Conservation (phyloP, 257 asterid species). For the Solanum appendiculatum region DNA sequence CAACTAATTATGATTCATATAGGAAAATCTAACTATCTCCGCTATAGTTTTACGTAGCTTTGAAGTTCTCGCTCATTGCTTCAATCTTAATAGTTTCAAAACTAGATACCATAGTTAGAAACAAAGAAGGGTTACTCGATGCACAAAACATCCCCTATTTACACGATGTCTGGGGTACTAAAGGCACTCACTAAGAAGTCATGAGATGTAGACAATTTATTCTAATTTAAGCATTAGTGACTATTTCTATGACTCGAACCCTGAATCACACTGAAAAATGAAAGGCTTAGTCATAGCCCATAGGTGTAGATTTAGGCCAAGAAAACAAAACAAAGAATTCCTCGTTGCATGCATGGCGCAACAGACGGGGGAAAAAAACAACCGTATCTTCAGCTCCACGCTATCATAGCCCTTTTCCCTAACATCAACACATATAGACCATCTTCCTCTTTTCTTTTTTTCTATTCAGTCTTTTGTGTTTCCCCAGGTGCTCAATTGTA, state of each 20-base stretch:
- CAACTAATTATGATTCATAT: background rate
- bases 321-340: constrained; percentile 12
- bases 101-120: background rate
- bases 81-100: too few species aligned
- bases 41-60: background rate
- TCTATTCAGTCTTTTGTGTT: constrained; percentile 17
- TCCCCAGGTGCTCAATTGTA: constrained; percentile 16
- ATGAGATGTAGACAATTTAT: background rate
- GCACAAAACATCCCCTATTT: too few species aligned
- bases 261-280: background rate
- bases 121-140: too few species aligned
- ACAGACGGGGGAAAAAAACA: constrained; percentile 41
- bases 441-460: constrained; percentile 7
- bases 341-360: constrained; percentile 70
- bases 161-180: too few species aligned
- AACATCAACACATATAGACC: constrained; percentile 8
- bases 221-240: background rate
- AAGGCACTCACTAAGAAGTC: too few species aligned
- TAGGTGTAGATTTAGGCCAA: background rate
- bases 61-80: background rate
- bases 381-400: constrained; percentile 21
- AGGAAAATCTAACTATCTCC: background rate
- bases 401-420: constrained; percentile 9
- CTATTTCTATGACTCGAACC: fast-evolving
- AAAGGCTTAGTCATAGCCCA: background rate